Evolutionary conservation across 768 basidiomycete species (phyloP), one percentile per base, ranked within the genome.

Genomic region (Leucocoprinus sp.): DNA sequence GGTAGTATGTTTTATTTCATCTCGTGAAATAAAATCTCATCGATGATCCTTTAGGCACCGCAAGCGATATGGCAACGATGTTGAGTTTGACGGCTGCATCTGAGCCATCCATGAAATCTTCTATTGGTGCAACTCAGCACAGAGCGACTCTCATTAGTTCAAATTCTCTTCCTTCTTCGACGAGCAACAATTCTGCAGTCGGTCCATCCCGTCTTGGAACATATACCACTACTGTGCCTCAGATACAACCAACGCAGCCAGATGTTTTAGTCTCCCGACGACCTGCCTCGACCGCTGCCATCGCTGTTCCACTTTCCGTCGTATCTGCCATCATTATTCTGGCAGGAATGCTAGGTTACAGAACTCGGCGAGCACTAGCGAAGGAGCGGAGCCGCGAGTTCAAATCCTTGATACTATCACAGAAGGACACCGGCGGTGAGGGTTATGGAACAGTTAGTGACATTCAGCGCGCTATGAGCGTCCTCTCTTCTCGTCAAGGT

Each of bases 251-350:
- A 14, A 35, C 22, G 3, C 26, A 27, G 50, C 59, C 36, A 52
- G 45, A 49, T 19, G 38, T 53, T 26, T 42, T 62, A 7, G 52
- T 58, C 12, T 58, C 60, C 3, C 60, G 55, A 11, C 47, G 47
- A 4, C 42, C 57, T 2, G 60, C 57, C 14, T 58, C 64, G 4
- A 50, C 56, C 3, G 61, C 57, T 6, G 62, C 64, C 12, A 59
- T 60, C 43, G 64, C 61, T 6, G 55, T 67, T 17, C 67, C 66
- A 2, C 54, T 67, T 7, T 63, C 65, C 12, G 52, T 61, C 35
- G 54, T 66, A 21, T 57, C 59, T 8, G 59, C 54, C 8, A 56
- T 67, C 29, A 41, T 65, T 5, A 34, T 68, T 5, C 40, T 64
- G 11, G 64, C 64, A 2, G 42, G 53, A 8, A 48, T 50, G 21